Evolutionary conservation across 371 early-diverging fungal genomes (phyloP), one percentile per base, ranked within the genome.

Genomic region (Ordospora colligata): DNA sequence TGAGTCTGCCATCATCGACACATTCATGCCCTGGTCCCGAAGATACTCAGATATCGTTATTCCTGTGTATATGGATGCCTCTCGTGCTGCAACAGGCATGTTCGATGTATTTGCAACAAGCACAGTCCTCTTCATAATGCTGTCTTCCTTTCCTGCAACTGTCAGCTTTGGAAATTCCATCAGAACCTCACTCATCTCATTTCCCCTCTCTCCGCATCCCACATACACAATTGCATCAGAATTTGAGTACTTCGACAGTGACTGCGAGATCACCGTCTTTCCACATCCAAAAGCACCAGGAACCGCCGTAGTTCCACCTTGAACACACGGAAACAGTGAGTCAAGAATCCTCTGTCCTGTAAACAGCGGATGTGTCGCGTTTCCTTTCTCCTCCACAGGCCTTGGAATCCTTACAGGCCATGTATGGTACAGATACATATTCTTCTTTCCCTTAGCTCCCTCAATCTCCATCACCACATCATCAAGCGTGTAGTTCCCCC

Each of bases 271-370:
- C 73, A 99, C 99, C 64, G 99, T 99, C 87, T 99, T 99, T 66
- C 99, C 99, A 86, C 99, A 99, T 45, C 99, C 99, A 85, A 99
- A 99, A 66, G 99, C 99, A 70, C 99, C 99, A 12, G 99, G 99
- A 87, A 99, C 95, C 44, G 98, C 98, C 5, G 96, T 96, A 12
- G 99, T 99, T 72, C 99, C 99, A 76, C 99, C 99, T 86, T 96
- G 96, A 6, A 97, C 98, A 87, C 97, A 96, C 86, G 99, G 99
- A 89, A 99, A 99, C 22, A 99, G 89, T 27, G 94, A 91, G 80
- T 99, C 99, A 77, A 99, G 87, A 14, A 99, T 95, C 84, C 99
- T 91, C 85, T 98, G 98, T 58, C 99, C 99, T 45, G 97, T 97
- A 79, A 97, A 88, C 65, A 99, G 87, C 52, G 97, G 99, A 85